Conservation (phyloP, 176 grass and related monocot species). For the Oryza meyeriana region DNA sequence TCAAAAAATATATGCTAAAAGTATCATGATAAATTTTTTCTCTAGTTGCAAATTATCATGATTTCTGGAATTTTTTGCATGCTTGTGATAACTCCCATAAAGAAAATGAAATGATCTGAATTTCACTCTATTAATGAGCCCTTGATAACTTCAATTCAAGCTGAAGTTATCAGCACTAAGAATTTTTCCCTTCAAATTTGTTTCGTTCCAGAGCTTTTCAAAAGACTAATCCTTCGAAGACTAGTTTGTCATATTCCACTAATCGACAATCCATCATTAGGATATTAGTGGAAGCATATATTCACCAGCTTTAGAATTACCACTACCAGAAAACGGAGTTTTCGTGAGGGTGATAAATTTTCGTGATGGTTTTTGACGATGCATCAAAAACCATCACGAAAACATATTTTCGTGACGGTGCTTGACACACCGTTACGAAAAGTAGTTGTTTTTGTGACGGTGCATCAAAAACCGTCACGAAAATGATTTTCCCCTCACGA, state of each 20-base stretch:
- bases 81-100: background rate
- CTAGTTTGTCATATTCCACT: background rate
- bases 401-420: no score
- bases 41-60: background rate
- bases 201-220: background rate
- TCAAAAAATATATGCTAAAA: background rate
- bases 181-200: background rate
- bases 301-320: background rate
- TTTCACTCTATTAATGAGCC: background rate
- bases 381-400: no score
- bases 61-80: background rate
- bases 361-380: no score
- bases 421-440: no score
- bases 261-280: background rate
- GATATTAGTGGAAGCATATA: background rate
- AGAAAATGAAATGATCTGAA: background rate
- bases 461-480: no score
- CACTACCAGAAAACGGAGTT: no score
- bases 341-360: no score
- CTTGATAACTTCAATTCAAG: background rate
- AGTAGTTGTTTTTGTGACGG: no score
- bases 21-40: background rate
- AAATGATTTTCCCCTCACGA: no score
- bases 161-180: background rate
- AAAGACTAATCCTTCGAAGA: background rate